Evolutionary conservation across 352 stramenopile species (phyloP).

Genomic region (Globisporangium alternatum): DNA sequence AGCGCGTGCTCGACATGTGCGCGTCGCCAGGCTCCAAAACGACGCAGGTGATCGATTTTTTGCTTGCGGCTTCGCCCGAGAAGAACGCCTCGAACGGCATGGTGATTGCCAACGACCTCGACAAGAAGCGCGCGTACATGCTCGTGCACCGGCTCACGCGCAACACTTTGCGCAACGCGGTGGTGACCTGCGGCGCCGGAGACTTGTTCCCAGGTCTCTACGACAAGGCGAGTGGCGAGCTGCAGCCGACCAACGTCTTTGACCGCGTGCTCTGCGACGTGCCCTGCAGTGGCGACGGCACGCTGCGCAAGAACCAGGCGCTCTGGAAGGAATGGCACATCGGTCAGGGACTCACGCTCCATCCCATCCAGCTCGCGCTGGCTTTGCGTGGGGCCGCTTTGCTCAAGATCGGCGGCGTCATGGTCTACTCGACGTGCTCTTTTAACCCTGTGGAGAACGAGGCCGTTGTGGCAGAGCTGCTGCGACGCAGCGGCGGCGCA

Average conservation of each 20-base stretch:
- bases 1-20: constrained; percentile 86
- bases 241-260: constrained; percentile 89
- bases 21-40: constrained; percentile 99
- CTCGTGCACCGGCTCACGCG: constrained; percentile 92
- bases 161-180: constrained; percentile 77
- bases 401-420: constrained; percentile 86
- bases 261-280: constrained; percentile 98
- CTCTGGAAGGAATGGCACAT: constrained; percentile 95
- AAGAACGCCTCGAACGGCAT: constrained; percentile 47
- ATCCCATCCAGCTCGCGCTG: constrained; percentile 93
- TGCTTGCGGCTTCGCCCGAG: constrained; percentile 23
- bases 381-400: constrained; percentile 88
- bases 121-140: constrained; percentile 98
- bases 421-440: constrained; percentile 97
- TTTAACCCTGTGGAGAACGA: constrained; percentile 99
- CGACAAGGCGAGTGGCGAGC: constrained; percentile 17
- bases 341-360: constrained; percentile 87
- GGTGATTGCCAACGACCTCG: constrained; percentile 95
- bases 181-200: constrained; percentile 93
- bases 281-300: constrained; percentile 98
- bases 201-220: constrained; percentile 93
- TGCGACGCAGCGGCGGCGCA: constrained; percentile 83
- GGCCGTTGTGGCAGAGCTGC: constrained; percentile 94
- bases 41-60: constrained; percentile 94
- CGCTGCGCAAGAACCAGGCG: constrained; percentile 95